Evolutionary conservation across 371 early-diverging fungal species (phyloP).

Genomic region (Apophysomyces variabilis): DNA sequence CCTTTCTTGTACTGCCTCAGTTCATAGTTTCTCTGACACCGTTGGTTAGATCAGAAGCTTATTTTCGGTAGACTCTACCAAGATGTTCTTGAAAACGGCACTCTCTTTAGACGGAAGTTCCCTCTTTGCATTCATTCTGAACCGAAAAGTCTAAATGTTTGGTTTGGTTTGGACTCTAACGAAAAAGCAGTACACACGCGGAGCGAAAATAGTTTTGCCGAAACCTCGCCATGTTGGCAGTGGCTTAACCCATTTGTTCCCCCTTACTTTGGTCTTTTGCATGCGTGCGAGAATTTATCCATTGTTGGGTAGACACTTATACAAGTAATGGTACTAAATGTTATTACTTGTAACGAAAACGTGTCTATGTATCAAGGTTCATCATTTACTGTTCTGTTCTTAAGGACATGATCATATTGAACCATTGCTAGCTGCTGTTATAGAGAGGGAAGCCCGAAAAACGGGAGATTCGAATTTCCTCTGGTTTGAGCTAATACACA

Average conservation of each 20-base stretch:
- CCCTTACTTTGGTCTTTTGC: no score
- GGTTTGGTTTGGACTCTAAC: not conserved
- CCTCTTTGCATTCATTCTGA: conserved; percentile 40
- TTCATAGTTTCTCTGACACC: conserved; percentile 87
- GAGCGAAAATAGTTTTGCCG: conserved; percentile 7
- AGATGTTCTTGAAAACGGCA: conserved; percentile 73
- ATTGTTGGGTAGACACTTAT: no score
- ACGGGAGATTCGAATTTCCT: no score
- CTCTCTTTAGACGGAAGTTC: conserved; percentile 84
- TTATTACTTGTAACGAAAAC: no score
- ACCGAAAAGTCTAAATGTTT: conserved; percentile 13
- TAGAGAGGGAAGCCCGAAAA: no score
- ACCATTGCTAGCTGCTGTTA: no score
- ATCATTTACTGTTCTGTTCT: no score
- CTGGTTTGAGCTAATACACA: no score
- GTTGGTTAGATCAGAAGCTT: conserved; percentile 16
- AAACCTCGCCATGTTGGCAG: not conserved
- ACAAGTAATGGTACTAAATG: no score
- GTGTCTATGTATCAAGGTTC: no score
- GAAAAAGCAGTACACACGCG: conserved; percentile 8
- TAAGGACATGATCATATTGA: no score
- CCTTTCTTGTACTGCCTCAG: conserved; percentile 95
- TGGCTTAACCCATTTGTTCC: not conserved
- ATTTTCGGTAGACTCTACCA: conserved; percentile 54
- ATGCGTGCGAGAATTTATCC: no score